Evolutionary conservation across 2,329 filamentous ascomycete genomes (phyloP).

Genomic region (Colletotrichum sp.): DNA sequence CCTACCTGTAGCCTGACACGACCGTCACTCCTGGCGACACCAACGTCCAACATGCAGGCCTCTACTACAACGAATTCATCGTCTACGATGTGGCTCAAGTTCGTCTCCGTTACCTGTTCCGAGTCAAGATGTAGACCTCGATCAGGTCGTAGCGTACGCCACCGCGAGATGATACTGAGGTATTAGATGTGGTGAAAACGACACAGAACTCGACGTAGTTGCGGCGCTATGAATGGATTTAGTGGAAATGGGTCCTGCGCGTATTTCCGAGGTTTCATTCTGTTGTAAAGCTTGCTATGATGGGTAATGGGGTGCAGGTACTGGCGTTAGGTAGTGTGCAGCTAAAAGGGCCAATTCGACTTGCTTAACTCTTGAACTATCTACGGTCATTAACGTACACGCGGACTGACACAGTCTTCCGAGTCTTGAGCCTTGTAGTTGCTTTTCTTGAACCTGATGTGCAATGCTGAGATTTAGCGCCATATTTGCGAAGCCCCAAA

Average conservation of each 20-base stretch:
- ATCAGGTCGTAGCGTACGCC: accelerated
- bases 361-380: neutral
- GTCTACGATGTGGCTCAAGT: slow-evolving; percentile 74
- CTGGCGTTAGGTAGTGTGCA: neutral
- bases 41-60: slow-evolving; percentile 44
- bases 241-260: accelerated
- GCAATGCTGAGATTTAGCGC: too few species aligned
- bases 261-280: neutral
- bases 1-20: slow-evolving; percentile 51
- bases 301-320: accelerated
- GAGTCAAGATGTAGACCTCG: slow-evolving; percentile 54
- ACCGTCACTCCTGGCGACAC: slow-evolving; percentile 52
- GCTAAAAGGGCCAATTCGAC: neutral
- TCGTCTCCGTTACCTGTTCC: slow-evolving; percentile 72
- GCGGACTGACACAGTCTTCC: too few species aligned
- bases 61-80: slow-evolving; percentile 78
- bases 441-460: neutral
- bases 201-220: accelerated
- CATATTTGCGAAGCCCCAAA: too few species aligned
- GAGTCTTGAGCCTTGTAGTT: too few species aligned
- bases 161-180: neutral
- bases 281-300: neutral
- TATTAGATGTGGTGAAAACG: accelerated
- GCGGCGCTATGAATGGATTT: accelerated
- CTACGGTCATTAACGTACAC: neutral